Evolutionary conservation across 2,329 filamentous ascomycete genomes (phyloP), one percentile per base, ranked within the genome.

Genomic region (Colletotrichum brevisporum): DNA sequence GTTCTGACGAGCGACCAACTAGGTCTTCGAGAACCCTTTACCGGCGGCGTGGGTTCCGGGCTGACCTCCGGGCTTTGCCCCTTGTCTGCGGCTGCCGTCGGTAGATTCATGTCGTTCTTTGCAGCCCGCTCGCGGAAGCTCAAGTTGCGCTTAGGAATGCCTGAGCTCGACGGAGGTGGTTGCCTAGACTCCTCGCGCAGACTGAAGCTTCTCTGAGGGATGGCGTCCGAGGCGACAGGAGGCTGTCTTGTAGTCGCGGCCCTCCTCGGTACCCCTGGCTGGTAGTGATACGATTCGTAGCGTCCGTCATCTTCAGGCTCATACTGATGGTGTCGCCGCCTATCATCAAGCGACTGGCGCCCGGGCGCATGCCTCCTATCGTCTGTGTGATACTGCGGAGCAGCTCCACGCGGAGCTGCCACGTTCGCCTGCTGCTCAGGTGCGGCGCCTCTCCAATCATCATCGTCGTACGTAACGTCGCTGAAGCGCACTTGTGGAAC

Each of bases 41-140:
- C 69, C 3, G 82, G 75, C 54, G 69, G 74, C 24, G 71, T 73
- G 39, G 72, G 70, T 45, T 74, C 75, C 27, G 74, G 72, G n/a
- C 71, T 72, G n/a, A 52, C 58, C 43, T 62, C 63, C n/a, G 48
- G 60, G 45, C 58, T 68, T n/a, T 53, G 55, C 27, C n/a, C 31
- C 31, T 31, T 50, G n/a, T 53, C 58, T 15, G 47, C 43, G 24
- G 41, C n/a, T 31, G 62, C 76, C 27, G 74, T 77, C 3, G 81
- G 77, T 10, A 81, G 71, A 16, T 78, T 76, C 48, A 81, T 73
- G 21, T 85, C 83, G 56, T 82, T 82, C 69, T 81, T 82, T 3
- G 80, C 83, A 6, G 88, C 83, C 60, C 87, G 84, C 71, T 90
- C 88, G n/a, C 88, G 86, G 77, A 89, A 88, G 77, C 88, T 91